Percentiles rank a stretch among this genome's conserved stretches.
phyloP scores from a whole-genome alignment of 768 basidiomycete genomes.

The Boletus barrowsii region DNA sequence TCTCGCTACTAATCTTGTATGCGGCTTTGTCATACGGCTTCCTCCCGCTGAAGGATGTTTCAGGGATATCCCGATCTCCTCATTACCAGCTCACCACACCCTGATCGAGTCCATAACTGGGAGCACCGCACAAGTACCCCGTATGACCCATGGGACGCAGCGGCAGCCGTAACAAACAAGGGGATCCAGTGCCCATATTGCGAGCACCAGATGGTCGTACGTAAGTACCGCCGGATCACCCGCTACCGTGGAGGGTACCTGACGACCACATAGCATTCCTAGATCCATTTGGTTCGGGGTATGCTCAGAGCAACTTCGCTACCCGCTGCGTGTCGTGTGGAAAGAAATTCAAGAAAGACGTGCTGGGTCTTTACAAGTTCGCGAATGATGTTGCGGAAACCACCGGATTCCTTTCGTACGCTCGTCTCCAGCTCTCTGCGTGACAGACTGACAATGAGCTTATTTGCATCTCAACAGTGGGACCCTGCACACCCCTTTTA shows the following conservation, averaged over 20 bases:
- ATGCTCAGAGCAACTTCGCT: constrained; percentile 42
- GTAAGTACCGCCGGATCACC: constrained; percentile 16
- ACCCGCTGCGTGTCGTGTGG: constrained; percentile 34
- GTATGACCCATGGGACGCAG: constrained; percentile 24
- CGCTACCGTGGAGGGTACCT: background rate
- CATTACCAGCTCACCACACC: constrained; percentile 2
- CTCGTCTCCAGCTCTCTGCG: background rate
- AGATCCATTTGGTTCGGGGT: constrained; percentile 39
- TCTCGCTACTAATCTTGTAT: constrained; percentile 11
- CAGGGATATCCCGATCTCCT: constrained; percentile 11
- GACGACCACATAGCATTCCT: constrained; percentile 35
- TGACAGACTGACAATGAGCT: too few species aligned
- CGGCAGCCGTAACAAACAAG: constrained; percentile 13
- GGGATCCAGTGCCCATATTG: constrained; percentile 33
- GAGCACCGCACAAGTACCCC: background rate
- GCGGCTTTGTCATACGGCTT: background rate
- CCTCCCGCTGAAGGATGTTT: background rate
- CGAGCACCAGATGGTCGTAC: constrained; percentile 3
- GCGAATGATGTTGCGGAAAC: constrained; percentile 31
- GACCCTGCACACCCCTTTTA: constrained; percentile 28
- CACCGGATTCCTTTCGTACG: constrained; percentile 31
- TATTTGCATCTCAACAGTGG: constrained; percentile 23
- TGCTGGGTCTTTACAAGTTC: constrained; percentile 39
- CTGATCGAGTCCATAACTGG: constrained; percentile 9
- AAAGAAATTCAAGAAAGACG: constrained; percentile 35